Evolutionary conservation across 163 green algal species (phyloP).

Genomic region (Chlorella variabilis): DNA sequence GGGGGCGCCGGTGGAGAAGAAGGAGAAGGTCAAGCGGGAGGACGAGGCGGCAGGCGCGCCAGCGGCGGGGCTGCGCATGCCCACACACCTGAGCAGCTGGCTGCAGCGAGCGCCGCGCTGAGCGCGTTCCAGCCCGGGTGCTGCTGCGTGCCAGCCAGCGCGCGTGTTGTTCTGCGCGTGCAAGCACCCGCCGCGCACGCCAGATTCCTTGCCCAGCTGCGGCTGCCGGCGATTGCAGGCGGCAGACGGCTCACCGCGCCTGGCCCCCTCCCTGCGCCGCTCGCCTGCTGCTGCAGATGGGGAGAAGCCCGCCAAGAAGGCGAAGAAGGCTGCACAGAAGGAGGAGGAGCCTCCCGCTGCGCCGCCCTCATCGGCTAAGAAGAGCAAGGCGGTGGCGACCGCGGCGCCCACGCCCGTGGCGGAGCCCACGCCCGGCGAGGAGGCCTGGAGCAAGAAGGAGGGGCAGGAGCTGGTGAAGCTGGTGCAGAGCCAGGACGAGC

Average conservation of each 20-base stretch:
- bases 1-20: conserved; percentile 2
- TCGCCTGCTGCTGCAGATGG: background rate
- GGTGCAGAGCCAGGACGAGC: conserved; percentile 34
- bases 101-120: too few species aligned
- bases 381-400: background rate
- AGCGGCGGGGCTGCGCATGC: too few species aligned
- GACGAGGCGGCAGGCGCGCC: background rate
- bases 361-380: background rate
- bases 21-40: conserved; percentile 13
- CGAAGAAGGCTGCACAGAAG: conserved; percentile 27
- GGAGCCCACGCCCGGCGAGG: background rate
- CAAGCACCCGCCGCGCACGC: too few species aligned
- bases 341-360: background rate
- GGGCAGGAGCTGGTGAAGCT: conserved; percentile 46
- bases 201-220: too few species aligned
- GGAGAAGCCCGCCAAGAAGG: conserved; percentile 34
- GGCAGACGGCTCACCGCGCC: too few species aligned
- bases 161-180: too few species aligned
- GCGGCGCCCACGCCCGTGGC: background rate
- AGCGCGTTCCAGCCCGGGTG: too few species aligned
- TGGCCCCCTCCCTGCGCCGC: background rate
- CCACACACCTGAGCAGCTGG: too few species aligned
- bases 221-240: too few species aligned
- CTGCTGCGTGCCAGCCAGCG: too few species aligned
- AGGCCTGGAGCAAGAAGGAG: conserved; percentile 35